Evolutionary conservation across 345 rosid genomes (phyloP).

Genomic region (Nephelium lappaceum): DNA sequence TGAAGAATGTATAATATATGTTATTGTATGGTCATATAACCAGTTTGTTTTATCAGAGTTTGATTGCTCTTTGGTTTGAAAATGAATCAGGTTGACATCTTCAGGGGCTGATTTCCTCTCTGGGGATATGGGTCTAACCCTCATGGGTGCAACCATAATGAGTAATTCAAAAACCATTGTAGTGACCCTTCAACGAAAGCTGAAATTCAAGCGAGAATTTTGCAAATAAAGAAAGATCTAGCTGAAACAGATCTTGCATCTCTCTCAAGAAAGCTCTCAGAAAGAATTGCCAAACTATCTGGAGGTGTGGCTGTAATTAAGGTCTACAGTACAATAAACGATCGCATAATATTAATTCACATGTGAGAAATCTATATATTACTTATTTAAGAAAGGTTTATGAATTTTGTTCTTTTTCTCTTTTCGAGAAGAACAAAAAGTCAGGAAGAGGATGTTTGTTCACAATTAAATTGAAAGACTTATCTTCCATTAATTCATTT

Average conservation of each 20-base stretch:
- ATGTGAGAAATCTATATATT: neutral
- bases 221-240: constrained; percentile 89
- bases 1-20: neutral
- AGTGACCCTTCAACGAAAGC: constrained; percentile 78
- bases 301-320: constrained; percentile 93
- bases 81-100: constrained; percentile 16
- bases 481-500: neutral
- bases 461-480: neutral
- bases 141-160: constrained; percentile 55
- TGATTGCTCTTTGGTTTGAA: neutral
- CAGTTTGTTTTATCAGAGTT: neutral
- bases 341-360: neutral
- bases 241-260: constrained; percentile 66
- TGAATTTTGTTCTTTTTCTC: neutral
- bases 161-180: constrained; percentile 80
- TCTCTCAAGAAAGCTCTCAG: constrained; percentile 66
- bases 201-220: constrained; percentile 88
- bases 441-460: neutral
- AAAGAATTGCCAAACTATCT: constrained; percentile 84
- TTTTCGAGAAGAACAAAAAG: neutral
- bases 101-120: constrained; percentile 87
- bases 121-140: constrained; percentile 71
- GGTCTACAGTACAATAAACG: constrained; percentile 44
- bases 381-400: neutral
- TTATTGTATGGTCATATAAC: neutral